These are phyloP conservation scores for Phlebiopsis gigantea DNA, from an alignment of 768 basidiomycete species.

Conservation along the genomic window DNA sequence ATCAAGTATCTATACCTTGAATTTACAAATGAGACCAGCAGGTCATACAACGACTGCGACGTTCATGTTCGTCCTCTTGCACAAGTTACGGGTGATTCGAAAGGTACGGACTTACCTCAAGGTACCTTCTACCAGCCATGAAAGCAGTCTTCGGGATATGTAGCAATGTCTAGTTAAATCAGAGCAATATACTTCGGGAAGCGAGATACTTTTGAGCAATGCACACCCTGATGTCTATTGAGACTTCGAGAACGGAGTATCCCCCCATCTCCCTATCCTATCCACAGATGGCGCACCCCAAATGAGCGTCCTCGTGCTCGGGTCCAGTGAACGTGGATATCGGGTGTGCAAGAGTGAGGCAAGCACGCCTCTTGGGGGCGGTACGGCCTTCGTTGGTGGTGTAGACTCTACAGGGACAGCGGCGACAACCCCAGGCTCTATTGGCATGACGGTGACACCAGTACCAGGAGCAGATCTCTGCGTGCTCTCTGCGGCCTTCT, in stretches of 20 bases:
- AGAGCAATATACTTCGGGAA: neutral
- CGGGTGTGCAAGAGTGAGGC: slow-evolving; percentile 35
- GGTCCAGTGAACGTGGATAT: slow-evolving; percentile 53
- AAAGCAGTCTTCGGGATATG: too few species aligned
- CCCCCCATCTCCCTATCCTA: slow-evolving; percentile 44
- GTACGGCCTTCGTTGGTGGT: neutral
- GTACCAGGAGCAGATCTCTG: slow-evolving; percentile 9
- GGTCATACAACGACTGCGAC: too few species aligned
- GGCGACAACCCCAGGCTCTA: neutral
- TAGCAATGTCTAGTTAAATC: neutral
- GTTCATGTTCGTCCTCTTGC: too few species aligned
- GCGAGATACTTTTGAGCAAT: neutral
- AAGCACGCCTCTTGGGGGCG: slow-evolving; percentile 38
- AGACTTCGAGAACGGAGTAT: slow-evolving; percentile 9
- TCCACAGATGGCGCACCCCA: slow-evolving; percentile 74
- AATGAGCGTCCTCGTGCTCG: slow-evolving; percentile 55
- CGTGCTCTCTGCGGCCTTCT: slow-evolving; percentile 23
- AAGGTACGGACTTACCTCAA: too few species aligned
- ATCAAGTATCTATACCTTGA: too few species aligned
- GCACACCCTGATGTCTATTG: neutral
- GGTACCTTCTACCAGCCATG: too few species aligned
- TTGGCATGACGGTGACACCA: neutral
- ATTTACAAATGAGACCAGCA: too few species aligned
- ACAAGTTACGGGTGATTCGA: too few species aligned
- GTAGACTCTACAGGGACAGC: neutral